Conservation (phyloP, 495 filamentous ascomycete species). For the Lichenothelia convexa region DNA sequence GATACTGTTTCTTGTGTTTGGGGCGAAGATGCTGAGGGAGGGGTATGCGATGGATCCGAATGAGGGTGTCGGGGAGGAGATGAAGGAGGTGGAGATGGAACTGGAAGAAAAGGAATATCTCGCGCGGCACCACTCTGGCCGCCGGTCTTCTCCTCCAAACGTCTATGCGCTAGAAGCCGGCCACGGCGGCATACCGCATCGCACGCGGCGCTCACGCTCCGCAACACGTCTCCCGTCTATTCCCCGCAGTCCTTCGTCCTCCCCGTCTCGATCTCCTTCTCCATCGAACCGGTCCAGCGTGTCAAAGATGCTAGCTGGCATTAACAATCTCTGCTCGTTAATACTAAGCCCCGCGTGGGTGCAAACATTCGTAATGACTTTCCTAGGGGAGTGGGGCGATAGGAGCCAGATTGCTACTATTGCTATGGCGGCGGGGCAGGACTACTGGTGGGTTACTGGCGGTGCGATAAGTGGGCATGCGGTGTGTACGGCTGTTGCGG, state of each 20-base stretch:
- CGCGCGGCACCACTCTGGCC: constrained; percentile 29
- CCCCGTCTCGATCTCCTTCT: constrained; percentile 40
- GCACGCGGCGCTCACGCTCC: constrained; percentile 36
- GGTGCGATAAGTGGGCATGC: constrained; percentile 78
- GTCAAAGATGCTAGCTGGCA: constrained; percentile 33
- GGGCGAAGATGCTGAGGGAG: constrained; percentile 67
- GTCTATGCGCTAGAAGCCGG: constrained; percentile 51
- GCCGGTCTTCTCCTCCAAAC: constrained; percentile 33
- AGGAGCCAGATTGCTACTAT: constrained; percentile 96
- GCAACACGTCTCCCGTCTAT: constrained; percentile 41
- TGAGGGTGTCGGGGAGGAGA: constrained; percentile 82
- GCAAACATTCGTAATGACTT: constrained; percentile 98
- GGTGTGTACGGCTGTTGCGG: constrained; percentile 80
- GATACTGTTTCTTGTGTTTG: constrained; percentile 73
- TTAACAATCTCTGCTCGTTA: constrained; percentile 74
- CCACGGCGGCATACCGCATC: constrained; percentile 22
- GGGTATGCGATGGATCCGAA: constrained; percentile 72
- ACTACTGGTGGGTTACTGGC: constrained; percentile 96
- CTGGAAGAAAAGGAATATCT: constrained; percentile 77
- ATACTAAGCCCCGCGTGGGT: constrained; percentile 93
- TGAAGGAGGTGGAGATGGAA: constrained; percentile 93
- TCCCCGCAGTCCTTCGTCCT: constrained; percentile 36
- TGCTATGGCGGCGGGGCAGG: constrained; percentile 94
- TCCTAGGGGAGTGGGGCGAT: constrained; percentile 95
- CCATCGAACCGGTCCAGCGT: constrained; percentile 26